A percentile compares a stretch with the other conserved stretches of the same genome.
phyloP scores from a whole-genome alignment of 495 filamentous ascomycete species.

The Neurospora sp. region DNA sequence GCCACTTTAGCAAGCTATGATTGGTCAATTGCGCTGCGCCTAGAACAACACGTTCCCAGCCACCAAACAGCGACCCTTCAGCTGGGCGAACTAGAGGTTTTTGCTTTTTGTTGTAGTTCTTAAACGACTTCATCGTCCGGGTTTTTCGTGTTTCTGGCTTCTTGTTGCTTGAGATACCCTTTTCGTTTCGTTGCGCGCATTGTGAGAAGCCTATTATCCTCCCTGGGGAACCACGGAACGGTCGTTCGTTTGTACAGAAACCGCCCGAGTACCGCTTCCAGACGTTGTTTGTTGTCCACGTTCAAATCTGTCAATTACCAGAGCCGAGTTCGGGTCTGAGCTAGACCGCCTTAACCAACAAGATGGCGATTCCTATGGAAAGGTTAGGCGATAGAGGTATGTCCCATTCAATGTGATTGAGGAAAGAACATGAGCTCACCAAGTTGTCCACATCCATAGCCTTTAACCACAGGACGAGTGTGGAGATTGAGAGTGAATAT shows the following conservation, averaged over 20 bases:
- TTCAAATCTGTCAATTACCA: not conserved
- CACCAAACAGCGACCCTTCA: not conserved
- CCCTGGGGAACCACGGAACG: not conserved
- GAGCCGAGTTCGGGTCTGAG: not conserved
- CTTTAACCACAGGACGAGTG: constrained; percentile 66
- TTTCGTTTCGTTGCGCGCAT: not conserved
- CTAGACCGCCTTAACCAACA: not conserved
- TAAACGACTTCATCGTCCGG: not conserved
- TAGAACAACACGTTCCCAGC: not conserved
- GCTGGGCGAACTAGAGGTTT: not conserved
- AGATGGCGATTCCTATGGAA: not conserved
- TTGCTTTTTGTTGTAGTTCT: not conserved
- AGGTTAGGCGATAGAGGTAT: not conserved
- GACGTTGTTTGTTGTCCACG: not conserved
- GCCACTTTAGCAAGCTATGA: not conserved
- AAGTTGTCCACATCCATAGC: constrained; percentile 37
- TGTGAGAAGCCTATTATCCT: not conserved
- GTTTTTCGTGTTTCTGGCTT: not conserved
- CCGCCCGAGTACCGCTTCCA: not conserved
- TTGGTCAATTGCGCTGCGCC: not conserved
- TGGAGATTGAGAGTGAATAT: constrained; percentile 73
- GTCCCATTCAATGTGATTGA: not conserved
- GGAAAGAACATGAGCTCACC: not conserved
- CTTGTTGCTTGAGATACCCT: not conserved
- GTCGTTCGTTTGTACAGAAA: not conserved